phyloP scores from a whole-genome alignment of 352 stramenopile species.

The Pythium vanterpoolii region DNA sequence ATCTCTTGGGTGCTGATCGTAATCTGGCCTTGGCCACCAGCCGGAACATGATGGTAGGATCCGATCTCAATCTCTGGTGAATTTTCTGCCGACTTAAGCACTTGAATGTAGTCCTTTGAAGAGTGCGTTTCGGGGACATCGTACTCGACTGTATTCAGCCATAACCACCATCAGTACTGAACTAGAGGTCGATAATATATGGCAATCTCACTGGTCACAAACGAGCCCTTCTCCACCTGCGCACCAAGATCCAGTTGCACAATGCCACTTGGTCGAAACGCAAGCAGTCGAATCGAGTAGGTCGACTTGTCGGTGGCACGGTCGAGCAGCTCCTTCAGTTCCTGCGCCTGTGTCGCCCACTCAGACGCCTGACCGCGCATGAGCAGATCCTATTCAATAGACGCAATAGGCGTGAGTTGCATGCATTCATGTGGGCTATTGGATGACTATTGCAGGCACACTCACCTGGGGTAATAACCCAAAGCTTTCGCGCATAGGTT shows the following conservation, averaged over 20 bases:
- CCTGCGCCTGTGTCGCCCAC: conserved; percentile 61
- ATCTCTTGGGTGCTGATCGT: conserved; percentile 79
- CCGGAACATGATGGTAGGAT: conserved; percentile 71
- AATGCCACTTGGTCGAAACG: conserved; percentile 79
- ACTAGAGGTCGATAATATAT: background rate
- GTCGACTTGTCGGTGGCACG: conserved; percentile 54
- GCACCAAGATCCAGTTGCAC: conserved; percentile 80
- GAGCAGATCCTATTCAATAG: conserved; percentile 47
- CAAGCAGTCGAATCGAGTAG: conserved; percentile 73
- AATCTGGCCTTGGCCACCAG: conserved; percentile 58
- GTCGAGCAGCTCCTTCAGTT: conserved; percentile 72
- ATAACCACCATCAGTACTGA: background rate
- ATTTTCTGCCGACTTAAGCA: conserved; percentile 73
- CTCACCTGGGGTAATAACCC: conserved; percentile 68
- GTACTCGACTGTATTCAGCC: conserved; percentile 55
- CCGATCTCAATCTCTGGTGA: conserved; percentile 72
- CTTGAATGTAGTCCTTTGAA: conserved; percentile 83
- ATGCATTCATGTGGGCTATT: background rate
- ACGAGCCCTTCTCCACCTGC: conserved; percentile 80
- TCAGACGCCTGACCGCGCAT: conserved; percentile 65
- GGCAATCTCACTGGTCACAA: conserved; percentile 61
- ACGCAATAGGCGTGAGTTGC: background rate
- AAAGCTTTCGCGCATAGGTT: conserved; percentile 65
- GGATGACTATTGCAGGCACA: background rate
- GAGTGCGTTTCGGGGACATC: conserved; percentile 80